These are phyloP conservation scores for Colletotrichum eremochloae DNA, from an alignment of 2,329 filamentous ascomycete genomes.

Conservation along the genomic window DNA sequence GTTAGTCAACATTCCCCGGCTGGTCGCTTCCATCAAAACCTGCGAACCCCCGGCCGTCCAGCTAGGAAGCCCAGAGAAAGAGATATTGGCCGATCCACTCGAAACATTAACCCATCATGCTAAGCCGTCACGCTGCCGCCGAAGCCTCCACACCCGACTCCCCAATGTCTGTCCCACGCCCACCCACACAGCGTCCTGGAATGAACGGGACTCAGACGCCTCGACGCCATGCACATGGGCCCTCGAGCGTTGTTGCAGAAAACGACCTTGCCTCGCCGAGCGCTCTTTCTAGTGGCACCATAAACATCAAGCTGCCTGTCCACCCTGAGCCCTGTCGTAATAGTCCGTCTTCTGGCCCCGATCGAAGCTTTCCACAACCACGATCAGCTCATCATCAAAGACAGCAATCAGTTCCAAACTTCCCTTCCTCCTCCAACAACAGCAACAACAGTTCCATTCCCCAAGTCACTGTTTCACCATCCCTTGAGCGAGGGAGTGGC, in stretches of 20 bases:
- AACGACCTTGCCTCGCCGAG: conserved; percentile 29
- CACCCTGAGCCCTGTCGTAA: conserved; percentile 31
- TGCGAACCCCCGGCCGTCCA: conserved; percentile 17
- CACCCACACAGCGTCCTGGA: conserved; percentile 35
- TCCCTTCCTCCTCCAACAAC: conserved; percentile 48
- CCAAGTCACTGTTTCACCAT: conserved; percentile 42
- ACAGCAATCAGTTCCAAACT: conserved; percentile 54
- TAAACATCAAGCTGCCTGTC: conserved; percentile 37
- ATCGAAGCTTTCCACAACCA: conserved; percentile 26
- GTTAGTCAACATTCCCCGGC: conserved; percentile 9
- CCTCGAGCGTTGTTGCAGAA: conserved; percentile 29
- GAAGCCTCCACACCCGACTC: conserved; percentile 46
- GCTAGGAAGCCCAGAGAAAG: conserved; percentile 26
- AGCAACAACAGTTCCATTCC: conserved; percentile 44
- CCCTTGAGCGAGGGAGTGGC: conserved; percentile 46
- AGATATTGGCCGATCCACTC: conserved; percentile 46
- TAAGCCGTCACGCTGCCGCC: conserved; percentile 47
- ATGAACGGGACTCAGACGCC: conserved; percentile 38
- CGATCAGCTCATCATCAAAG: conserved; percentile 50
- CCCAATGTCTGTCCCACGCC: conserved; percentile 44
- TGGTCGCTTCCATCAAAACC: conserved; percentile 27
- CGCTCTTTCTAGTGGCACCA: conserved; percentile 25
- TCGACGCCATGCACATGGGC: conserved; percentile 34
- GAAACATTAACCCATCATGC: conserved; percentile 56
- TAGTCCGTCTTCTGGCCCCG: conserved; percentile 23